Evolutionary conservation across 139 green algal genomes (phyloP), one percentile per base, ranked within the genome.

Genomic region (Trebouxia sp.): DNA sequence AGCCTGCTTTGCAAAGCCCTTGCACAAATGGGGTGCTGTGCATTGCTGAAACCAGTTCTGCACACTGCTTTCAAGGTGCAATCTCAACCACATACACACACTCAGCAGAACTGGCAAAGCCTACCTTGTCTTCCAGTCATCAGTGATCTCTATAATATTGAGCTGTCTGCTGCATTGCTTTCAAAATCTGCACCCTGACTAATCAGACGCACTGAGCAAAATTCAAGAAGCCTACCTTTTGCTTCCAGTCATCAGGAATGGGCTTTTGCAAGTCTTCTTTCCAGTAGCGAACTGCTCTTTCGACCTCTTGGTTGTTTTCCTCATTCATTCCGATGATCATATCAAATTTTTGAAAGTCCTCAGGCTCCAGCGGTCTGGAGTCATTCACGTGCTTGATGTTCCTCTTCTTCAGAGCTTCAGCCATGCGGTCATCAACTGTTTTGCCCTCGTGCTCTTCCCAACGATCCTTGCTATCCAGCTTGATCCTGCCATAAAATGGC

Each of bases 271-370:
- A 45, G 14, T 39, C 12, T 12, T 72, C 62, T 37, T 45, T 72
- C 62, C 62, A 72, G 32, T 72, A 72, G 1, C 26, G 62, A 11
- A 35, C 62, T n/a, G 62, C 62, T 5, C 28, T 43, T 15, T 72
- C 14, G 15, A 72, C 32, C 62, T 72, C 32, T 26, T 72, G 45
- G 5, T 91, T 62, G 88, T 98, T 98, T 14, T 86, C 83, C 15
- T 75, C 66, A 67, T 98, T 95, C 95, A 98, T 98, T 24, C 88
- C 90, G 4, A 98, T 81, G 32, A 98, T 92, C 84, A 93, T 90
- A 65, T 98, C 90, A 85, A 97, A 98, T 22, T 84, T 81, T 0
- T 26, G 56, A 8, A 98, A 80, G 84, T 99, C 96, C n/a, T 87
- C 65, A 6, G 93, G 93, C 37, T 79, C 74, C 43, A 99, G 88